phyloP scores from a whole-genome alignment of 2,329 filamentous ascomycete genomes.

The Claviceps sp. region DNA sequence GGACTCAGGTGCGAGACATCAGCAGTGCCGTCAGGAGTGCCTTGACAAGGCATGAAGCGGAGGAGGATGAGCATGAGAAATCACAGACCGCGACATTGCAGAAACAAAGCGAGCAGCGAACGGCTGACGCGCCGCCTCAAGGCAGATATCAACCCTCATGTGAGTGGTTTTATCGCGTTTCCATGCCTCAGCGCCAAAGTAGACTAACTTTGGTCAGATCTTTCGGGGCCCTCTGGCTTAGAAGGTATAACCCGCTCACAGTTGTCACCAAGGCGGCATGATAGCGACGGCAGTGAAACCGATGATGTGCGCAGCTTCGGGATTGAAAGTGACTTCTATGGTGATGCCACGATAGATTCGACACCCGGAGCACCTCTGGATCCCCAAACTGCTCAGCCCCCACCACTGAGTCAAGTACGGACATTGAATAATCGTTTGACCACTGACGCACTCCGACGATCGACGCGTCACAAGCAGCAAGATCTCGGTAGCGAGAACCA shows the following conservation, averaged over 20 bases:
- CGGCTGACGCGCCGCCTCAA: conserved; percentile 5
- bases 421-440: neutral
- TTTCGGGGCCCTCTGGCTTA: neutral
- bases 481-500: neutral
- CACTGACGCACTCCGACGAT: neutral
- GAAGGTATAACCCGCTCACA: neutral
- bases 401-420: neutral
- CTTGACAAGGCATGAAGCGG: conserved; percentile 9
- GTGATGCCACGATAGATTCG: conserved; percentile 23
- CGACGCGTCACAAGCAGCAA: neutral
- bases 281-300: conserved; percentile 12
- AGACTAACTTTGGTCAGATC: conserved; percentile 2
- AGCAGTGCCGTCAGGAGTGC: conserved; percentile 17
- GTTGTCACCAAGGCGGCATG: neutral
- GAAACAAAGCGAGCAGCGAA: neutral
- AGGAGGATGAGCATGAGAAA: conserved; percentile 7
- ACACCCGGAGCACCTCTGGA: conserved; percentile 9
- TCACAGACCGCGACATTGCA: neutral
- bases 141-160: conserved; percentile 2
- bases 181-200: neutral
- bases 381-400: neutral
- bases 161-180: neutral
- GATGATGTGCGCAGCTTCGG: conserved; percentile 23
- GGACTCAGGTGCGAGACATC: conserved; percentile 12
- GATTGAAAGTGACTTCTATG: conserved; percentile 23